Base-by-base conservation (phyloP, 169 alveolate genomes). In the Cryptosporidium parvum region DNA sequence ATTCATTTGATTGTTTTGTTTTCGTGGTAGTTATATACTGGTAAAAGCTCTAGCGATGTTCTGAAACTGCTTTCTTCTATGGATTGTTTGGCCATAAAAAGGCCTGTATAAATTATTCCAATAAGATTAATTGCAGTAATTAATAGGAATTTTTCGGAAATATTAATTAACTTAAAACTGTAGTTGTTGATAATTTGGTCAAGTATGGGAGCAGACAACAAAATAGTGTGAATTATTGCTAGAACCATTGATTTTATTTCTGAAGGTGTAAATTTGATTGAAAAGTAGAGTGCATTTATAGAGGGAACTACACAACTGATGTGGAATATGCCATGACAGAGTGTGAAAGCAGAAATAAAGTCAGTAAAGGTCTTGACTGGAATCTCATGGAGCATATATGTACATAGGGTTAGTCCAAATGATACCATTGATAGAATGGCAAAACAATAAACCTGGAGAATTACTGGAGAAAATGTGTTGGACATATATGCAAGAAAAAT, bases 241-340 rank as follows among this genome's bases (percentile, higher is more conserved):
- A 80, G 35, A 61, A 62, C 68, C 29, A 56, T 23, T n/a, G 80
- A 59, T 52, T 53, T 61, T 18, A 80, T 37, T 12, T 48, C 48
- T 16, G 45, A 29, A 44, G 37, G 58, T 10, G 68, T 67, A 8
- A 58, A 62, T 7, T 80, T 70, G 42, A 80, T 62, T 16, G 68
- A 29, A 29, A 65, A 42, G 39, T 59, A 80, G 10, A 80, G 21
- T 44, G 70, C 67, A 31, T 69, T 80, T 0, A 65, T 18, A 3
- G 62, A 80, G 21, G 89, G 89, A 59, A 62, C 37, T 29, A 80
- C 51, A 12, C 80, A 39, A 33, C 73, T 45, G 33, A 59, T 16
- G 29, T 80, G 75, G 48, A 62, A 80, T 21, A 80, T 51, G n/a
- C 89, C 89, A 62, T 80, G 89, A 16, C 89, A 80, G 18, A 80